These are phyloP conservation scores for Quillaja saponaria DNA, from an alignment of 306 rosid species.

Conservation along the genomic window DNA sequence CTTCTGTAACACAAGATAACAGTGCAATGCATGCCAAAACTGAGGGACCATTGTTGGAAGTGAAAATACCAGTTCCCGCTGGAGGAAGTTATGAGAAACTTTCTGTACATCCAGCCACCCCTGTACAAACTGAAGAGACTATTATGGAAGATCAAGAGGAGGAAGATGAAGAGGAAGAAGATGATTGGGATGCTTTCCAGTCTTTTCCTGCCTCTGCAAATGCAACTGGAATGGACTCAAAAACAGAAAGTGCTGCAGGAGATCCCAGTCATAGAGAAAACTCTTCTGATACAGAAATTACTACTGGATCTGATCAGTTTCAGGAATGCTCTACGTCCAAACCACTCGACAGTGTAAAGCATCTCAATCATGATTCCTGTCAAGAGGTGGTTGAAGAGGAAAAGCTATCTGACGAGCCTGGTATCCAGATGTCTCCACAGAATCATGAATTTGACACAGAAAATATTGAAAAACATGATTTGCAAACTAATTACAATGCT, in stretches of 20 bases:
- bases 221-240: conserved; percentile 49
- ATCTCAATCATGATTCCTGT: too few relatives aligned
- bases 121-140: conserved; percentile 26
- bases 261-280: conserved; percentile 37
- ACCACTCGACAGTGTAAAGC: conserved; percentile 32
- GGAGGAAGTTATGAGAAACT: conserved; percentile 46
- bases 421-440: conserved; percentile 18
- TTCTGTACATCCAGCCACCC: conserved; percentile 27
- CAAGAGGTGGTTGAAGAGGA: conserved; percentile 35
- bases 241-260: conserved; percentile 34
- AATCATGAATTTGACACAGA: neutral
- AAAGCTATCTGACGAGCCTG: conserved; percentile 8
- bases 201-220: conserved; percentile 70
- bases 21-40: conserved; percentile 43
- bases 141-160: conserved; percentile 46
- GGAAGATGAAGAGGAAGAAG: conserved; percentile 64
- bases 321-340: conserved; percentile 38
- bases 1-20: conserved; percentile 75
- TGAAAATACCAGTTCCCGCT: conserved; percentile 59
- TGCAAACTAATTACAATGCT: conserved; percentile 24
- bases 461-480: conserved; percentile 26
- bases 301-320: conserved; percentile 26
- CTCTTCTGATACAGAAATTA: conserved; percentile 34
- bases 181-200: conserved; percentile 96
- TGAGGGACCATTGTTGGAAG: conserved; percentile 56